phyloP scores from a whole-genome alignment of 768 basidiomycete species.

The Cystofilobasidium capitatum region DNA sequence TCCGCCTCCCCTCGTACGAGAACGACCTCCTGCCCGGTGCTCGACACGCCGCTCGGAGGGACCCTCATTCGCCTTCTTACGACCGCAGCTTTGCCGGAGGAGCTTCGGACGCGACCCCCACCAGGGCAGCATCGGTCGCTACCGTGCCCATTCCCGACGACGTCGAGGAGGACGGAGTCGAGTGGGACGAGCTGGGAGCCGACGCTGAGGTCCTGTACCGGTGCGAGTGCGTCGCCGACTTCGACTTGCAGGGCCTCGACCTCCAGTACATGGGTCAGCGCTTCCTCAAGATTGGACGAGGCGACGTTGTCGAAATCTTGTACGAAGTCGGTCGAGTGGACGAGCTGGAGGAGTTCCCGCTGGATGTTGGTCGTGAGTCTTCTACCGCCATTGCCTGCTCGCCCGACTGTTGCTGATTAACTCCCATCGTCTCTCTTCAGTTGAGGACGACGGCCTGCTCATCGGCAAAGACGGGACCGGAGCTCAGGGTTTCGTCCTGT shows the following conservation, averaged over 20 bases:
- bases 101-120: neutral
- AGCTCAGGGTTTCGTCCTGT: conserved; percentile 38
- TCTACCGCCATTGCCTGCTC: neutral
- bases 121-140: neutral
- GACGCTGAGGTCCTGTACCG: conserved; percentile 36
- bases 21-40: no score
- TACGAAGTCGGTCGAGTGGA: conserved; percentile 40
- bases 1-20: neutral
- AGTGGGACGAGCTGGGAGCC: conserved; percentile 2
- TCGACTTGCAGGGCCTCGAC: conserved; percentile 27
- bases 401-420: neutral
- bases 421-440: neutral
- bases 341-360: conserved; percentile 37
- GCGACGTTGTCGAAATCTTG: conserved; percentile 33
- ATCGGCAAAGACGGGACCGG: conserved; percentile 33
- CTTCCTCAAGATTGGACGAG: conserved; percentile 34
- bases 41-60: neutral
- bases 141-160: conserved; percentile 12
- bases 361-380: conserved; percentile 33
- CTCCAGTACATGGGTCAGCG: conserved; percentile 35
- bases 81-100: neutral
- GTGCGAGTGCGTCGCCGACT: conserved; percentile 40
- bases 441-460: conserved; percentile 39
- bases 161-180: conserved; percentile 14
- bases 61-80: neutral